A percentile compares a stretch with the other conserved stretches of the same genome.
Conservation (phyloP, 805 yeast species). For the Saccharomycopsis fermentans region DNA sequence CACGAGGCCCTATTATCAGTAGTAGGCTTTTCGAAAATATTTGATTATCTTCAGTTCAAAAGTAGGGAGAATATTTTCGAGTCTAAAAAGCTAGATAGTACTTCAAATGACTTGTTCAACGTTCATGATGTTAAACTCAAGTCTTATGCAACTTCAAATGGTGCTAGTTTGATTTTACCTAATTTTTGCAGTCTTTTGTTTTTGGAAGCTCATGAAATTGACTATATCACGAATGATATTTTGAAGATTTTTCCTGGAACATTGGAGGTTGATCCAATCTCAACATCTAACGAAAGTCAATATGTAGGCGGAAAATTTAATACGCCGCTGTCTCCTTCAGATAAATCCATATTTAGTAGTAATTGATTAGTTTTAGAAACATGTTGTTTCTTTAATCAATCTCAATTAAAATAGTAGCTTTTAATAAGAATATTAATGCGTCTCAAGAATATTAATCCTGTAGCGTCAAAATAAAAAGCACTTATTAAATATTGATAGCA, state of each 20-base stretch:
- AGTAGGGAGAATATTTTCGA: slow-evolving; percentile 12
- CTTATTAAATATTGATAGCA: no score
- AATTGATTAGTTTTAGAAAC: neutral
- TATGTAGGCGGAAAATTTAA: neutral
- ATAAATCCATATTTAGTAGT: neutral
- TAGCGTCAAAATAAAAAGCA: no score
- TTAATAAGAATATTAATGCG: no score
- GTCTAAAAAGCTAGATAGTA: neutral
- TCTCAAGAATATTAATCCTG: no score
- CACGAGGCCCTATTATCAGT: slow-evolving; percentile 7
- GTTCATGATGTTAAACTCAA: slow-evolving; percentile 10
- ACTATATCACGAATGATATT: slow-evolving; percentile 9
- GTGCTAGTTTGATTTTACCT: slow-evolving; percentile 10
- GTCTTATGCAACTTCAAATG: slow-evolving; percentile 10
- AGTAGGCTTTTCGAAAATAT: slow-evolving; percentile 4
- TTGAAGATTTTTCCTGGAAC: slow-evolving; percentile 8
- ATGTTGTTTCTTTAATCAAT: no score
- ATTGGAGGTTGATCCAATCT: neutral
- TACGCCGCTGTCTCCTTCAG: neutral
- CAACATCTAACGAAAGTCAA: neutral
- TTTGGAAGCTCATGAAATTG: slow-evolving; percentile 10
- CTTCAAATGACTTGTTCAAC: slow-evolving; percentile 7
- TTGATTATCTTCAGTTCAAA: slow-evolving; percentile 2
- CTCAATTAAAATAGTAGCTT: no score
- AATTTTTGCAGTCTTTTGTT: slow-evolving; percentile 16